Conservation (phyloP, 768 basidiomycete genomes). For the Auriscalpium microsporum region DNA sequence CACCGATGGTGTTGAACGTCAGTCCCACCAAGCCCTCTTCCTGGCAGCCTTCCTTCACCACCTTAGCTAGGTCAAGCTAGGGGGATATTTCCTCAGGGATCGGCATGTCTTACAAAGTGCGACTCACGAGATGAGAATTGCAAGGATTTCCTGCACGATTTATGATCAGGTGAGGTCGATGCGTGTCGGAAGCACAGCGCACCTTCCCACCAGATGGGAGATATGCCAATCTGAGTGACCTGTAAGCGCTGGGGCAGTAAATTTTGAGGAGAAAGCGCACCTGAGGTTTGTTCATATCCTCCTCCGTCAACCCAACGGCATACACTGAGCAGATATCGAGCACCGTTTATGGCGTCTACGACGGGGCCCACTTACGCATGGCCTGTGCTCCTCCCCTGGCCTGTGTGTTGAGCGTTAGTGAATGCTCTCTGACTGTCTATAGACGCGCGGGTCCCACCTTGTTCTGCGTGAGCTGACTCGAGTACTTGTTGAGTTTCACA, state of each 20-base stretch:
- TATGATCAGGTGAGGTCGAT: not conserved
- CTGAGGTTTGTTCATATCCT: slow-evolving; percentile 82
- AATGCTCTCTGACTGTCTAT: no score
- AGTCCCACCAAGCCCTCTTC: slow-evolving; percentile 76
- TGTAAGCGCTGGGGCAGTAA: slow-evolving; percentile 4
- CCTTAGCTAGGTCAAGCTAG: slow-evolving; percentile 70
- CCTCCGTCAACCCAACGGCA: slow-evolving; percentile 65
- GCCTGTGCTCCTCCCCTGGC: slow-evolving; percentile 72
- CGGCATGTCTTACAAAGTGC: not conserved
- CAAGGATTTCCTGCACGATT: slow-evolving; percentile 70
- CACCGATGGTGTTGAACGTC: slow-evolving; percentile 79
- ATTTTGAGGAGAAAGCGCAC: slow-evolving; percentile 18
- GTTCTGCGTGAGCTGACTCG: slow-evolving; percentile 64
- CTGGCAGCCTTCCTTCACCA: slow-evolving; percentile 76
- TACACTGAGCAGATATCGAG: slow-evolving; percentile 43
- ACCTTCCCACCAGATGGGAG: slow-evolving; percentile 92
- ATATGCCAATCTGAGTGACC: slow-evolving; percentile 65
- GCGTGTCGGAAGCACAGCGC: slow-evolving; percentile 9
- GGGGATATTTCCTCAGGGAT: not conserved
- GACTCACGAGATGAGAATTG: slow-evolving; percentile 67
- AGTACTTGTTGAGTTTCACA: slow-evolving; percentile 64
- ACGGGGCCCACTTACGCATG: slow-evolving; percentile 52
- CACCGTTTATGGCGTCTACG: not conserved
- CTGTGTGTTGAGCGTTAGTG: slow-evolving; percentile 21
- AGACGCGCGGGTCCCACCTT: slow-evolving; percentile 43